These are phyloP conservation scores for Furcasterigmium sp. DNA, from an alignment of 2,329 filamentous ascomycete genomes.

Conservation along the genomic window DNA sequence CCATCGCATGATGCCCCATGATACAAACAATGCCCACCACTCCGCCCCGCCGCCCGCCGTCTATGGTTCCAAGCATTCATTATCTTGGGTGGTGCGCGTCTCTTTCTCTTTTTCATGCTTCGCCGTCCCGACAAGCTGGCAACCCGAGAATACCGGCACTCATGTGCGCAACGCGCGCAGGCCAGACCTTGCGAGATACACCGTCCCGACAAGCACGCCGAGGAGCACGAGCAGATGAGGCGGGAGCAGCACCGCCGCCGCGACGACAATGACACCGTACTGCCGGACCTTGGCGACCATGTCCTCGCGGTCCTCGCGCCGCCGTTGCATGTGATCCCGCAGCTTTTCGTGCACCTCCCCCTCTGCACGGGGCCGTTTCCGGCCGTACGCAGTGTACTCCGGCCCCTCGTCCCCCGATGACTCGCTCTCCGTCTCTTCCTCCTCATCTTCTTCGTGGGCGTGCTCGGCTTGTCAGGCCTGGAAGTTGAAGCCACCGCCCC, in stretches of 20 bases:
- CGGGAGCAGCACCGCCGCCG: slow-evolving; percentile 42
- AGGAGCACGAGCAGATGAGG: slow-evolving; percentile 31
- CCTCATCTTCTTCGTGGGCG: slow-evolving; percentile 20
- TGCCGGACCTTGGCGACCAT: slow-evolving; percentile 36
- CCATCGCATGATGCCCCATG: too few relatives aligned
- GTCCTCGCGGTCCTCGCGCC: slow-evolving; percentile 27
- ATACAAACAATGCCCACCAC: neutral
- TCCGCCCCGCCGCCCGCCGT: neutral
- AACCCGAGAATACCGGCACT: too few relatives aligned
- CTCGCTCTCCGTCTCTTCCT: slow-evolving; percentile 24
- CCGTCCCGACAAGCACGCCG: slow-evolving; percentile 25
- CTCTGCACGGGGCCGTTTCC: slow-evolving; percentile 18
- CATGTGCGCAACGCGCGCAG: neutral
- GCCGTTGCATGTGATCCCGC: slow-evolving; percentile 22
- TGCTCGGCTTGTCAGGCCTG: slow-evolving; percentile 41
- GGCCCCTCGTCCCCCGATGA: slow-evolving; percentile 17
- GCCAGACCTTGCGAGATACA: too few relatives aligned
- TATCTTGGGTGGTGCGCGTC: neutral
- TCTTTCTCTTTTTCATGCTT: too few relatives aligned
- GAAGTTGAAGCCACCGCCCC: slow-evolving; percentile 32
- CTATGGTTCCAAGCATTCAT: neutral
- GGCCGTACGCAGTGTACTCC: too few relatives aligned
- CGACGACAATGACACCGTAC: slow-evolving; percentile 35
- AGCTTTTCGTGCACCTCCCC: slow-evolving; percentile 19
- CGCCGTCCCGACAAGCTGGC: too few relatives aligned